Evolutionary conservation across 441 rosid genomes (phyloP).

Genomic region (Capsella rubella): DNA sequence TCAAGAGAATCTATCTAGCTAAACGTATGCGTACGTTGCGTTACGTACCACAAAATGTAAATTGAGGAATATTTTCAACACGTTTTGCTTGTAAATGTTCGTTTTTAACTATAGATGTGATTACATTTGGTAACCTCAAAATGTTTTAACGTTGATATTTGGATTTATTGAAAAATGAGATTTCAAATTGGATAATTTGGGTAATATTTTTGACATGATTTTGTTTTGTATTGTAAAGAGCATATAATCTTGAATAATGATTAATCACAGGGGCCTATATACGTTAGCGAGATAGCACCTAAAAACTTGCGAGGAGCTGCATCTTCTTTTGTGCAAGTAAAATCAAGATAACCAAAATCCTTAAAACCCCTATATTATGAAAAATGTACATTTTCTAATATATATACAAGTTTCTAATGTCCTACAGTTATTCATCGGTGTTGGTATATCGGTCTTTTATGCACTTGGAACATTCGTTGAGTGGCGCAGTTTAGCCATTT

Average conservation of each 20-base stretch:
- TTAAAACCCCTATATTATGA: not conserved
- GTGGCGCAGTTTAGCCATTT: slow-evolving; percentile 55
- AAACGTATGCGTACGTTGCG: no score
- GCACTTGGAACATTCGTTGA: slow-evolving; percentile 47
- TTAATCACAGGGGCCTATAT: slow-evolving; percentile 41
- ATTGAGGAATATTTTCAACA: not conserved
- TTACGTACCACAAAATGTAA: no score
- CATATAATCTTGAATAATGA: not conserved
- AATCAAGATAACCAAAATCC: slow-evolving; percentile 6
- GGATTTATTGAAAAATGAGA: not conserved
- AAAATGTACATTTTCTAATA: not conserved
- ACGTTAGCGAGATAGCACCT: slow-evolving; percentile 46
- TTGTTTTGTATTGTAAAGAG: not conserved
- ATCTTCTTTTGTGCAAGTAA: slow-evolving; percentile 35
- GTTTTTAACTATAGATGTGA: not conserved
- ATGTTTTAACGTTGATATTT: not conserved
- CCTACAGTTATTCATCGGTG: slow-evolving; percentile 48
- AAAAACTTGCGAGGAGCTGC: slow-evolving; percentile 41
- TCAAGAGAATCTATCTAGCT: no score
- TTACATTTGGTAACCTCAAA: not conserved
- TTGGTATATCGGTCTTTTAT: slow-evolving; percentile 48
- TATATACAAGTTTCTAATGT: not conserved
- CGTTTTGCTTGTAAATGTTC: slow-evolving; percentile 5
- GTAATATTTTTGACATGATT: not conserved
- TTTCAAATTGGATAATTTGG: not conserved